A percentile compares a stretch with the other conserved stretches of the same genome.
These are phyloP conservation scores for Hypoxylon rickii DNA, from an alignment of 495 filamentous ascomycete genomes.

Conservation along the genomic window DNA sequence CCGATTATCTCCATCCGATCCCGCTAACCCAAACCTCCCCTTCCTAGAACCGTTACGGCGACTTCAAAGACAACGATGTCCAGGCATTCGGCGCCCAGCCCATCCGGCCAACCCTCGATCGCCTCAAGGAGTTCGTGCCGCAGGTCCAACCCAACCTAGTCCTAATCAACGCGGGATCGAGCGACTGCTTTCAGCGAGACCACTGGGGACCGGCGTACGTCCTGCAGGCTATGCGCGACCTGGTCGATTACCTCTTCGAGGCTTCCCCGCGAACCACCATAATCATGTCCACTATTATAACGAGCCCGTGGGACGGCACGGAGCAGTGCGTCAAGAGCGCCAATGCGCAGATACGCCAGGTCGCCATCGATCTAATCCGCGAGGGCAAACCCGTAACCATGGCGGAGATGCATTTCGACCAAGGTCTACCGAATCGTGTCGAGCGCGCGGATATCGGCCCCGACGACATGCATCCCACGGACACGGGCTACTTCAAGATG, in stretches of 20 bases:
- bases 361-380: conserved; percentile 44
- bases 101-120: conserved; percentile 36
- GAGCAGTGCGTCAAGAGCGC: conserved; percentile 40
- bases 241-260: conserved; percentile 37
- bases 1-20: conserved; percentile 4
- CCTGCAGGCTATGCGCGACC: conserved; percentile 34
- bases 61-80: conserved; percentile 41
- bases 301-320: conserved; percentile 37
- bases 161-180: conserved; percentile 40
- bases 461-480: conserved; percentile 47
- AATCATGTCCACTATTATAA: conserved; percentile 35
- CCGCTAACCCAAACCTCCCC: conserved; percentile 19
- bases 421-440: conserved; percentile 37
- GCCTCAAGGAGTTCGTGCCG: conserved; percentile 32
- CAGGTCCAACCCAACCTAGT: conserved; percentile 38
- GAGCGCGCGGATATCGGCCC: conserved; percentile 32
- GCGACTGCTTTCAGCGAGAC: conserved; percentile 37
- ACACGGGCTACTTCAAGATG: conserved; percentile 53
- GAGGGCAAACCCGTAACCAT: conserved; percentile 38
- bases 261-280: conserved; percentile 36
- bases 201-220: conserved; percentile 35
- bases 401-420: conserved; percentile 33
- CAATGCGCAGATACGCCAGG: conserved; percentile 41
- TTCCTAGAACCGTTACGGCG: conserved; percentile 36
- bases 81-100: conserved; percentile 35